These are phyloP conservation scores for Aspergillus sojae DNA, from an alignment of 2,329 filamentous ascomycete genomes.

Conservation along the genomic window DNA sequence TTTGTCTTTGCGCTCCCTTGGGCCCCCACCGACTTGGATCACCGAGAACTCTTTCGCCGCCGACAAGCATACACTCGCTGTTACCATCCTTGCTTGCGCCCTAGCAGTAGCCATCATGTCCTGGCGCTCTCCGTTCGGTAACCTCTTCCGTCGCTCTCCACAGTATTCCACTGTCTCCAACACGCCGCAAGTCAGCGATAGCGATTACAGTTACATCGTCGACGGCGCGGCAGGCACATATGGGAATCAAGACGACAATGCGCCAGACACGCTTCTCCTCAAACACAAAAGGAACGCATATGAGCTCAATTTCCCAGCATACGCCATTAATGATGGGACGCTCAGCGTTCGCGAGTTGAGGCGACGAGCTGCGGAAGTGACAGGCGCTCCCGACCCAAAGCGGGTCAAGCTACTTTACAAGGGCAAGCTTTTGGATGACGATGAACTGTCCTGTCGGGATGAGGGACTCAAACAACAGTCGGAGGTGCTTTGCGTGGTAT, in stretches of 20 bases:
- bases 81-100: slow-evolving; percentile 31
- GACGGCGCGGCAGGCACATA: slow-evolving; percentile 24
- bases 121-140: slow-evolving; percentile 28
- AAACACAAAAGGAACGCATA: slow-evolving; percentile 46
- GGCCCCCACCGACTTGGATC: slow-evolving; percentile 24
- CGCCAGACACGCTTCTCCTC: slow-evolving; percentile 48
- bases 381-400: slow-evolving; percentile 37
- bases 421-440: slow-evolving; percentile 47
- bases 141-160: slow-evolving; percentile 36
- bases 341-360: slow-evolving; percentile 47
- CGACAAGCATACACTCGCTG: slow-evolving; percentile 26
- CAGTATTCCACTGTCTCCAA: slow-evolving; percentile 29
- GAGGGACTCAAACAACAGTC: slow-evolving; percentile 53
- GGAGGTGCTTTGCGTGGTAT: slow-evolving; percentile 50
- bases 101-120: slow-evolving; percentile 37
- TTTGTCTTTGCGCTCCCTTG: slow-evolving; percentile 15
- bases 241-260: slow-evolving; percentile 28
- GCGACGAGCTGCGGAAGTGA: slow-evolving; percentile 41
- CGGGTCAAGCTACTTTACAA: slow-evolving; percentile 52
- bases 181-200: slow-evolving; percentile 40
- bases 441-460: slow-evolving; percentile 41
- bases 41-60: slow-evolving; percentile 20
- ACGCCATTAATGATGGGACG: slow-evolving; percentile 49
- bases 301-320: slow-evolving; percentile 49
- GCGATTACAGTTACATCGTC: slow-evolving; percentile 43